These are phyloP conservation scores for Mrakia gelida DNA, from an alignment of 768 basidiomycete genomes.

Conservation along the genomic window DNA sequence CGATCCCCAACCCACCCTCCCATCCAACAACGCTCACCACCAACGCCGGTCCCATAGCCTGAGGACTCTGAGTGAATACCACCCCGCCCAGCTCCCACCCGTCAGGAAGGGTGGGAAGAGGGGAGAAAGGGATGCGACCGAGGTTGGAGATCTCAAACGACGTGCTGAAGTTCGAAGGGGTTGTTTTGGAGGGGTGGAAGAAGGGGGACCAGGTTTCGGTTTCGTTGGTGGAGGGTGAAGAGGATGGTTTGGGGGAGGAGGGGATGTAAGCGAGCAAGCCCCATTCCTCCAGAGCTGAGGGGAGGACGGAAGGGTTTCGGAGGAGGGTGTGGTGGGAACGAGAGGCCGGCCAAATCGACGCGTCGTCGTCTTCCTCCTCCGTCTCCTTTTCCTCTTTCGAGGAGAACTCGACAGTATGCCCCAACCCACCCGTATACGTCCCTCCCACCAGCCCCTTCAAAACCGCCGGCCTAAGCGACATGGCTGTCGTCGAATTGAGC, in stretches of 20 bases:
- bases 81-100: background rate
- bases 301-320: background rate
- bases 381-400: no score
- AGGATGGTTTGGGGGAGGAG: background rate
- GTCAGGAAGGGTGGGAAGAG: background rate
- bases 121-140: background rate
- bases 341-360: background rate
- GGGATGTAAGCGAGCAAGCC: background rate
- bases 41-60: background rate
- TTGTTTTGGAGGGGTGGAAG: background rate
- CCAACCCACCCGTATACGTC: background rate
- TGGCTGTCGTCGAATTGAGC: background rate
- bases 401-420: background rate
- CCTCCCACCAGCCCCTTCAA: background rate
- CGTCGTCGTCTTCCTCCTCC: background rate
- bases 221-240: background rate
- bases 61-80: background rate
- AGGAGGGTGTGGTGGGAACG: background rate
- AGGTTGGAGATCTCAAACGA: constrained; percentile 10
- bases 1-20: background rate
- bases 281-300: background rate
- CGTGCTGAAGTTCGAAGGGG: background rate
- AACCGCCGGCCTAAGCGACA: background rate
- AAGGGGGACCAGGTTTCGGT: background rate
- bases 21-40: background rate